Base-by-base conservation (phyloP, 164 flowering plant species). In the Malania oleifera region DNA sequence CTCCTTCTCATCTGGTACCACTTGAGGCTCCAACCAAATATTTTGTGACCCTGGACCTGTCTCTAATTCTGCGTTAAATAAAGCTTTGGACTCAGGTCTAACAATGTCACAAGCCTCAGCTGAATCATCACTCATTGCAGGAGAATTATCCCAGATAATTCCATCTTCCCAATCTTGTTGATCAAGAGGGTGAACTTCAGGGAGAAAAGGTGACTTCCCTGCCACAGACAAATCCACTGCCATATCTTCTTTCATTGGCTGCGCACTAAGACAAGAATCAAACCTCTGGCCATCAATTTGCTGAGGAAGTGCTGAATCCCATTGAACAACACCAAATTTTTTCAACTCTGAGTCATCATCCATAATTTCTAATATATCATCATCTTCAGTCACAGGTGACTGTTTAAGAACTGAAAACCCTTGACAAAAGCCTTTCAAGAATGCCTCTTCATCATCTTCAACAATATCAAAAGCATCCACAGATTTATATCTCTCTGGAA, bases 391-490 rank as follows among this genome's bases (percentile, higher is more conserved):
- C 28, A 35, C 34, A 54, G 44, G 64, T 40, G 34, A 44, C 22
- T 28, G 60, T 63, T 75, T 74, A 31, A 63, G 39, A 27, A 28
- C 39, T 22, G 75, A 57, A 56, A 61, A 58, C 19, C 70, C 70
- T 56, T 69, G 74, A 67, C 60, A 67, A 17, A 76, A 67, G 35
- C 75, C 79, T 69, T 74, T 81, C 40, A 93, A 51, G 56, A 83
- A 83, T 47, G 55, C 73, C 70, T 83, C 96, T 63, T 93, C 99
- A 75, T 90, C 97, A 64, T 90, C 99, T 70, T 93, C 99, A 60
- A 81, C 79, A 52, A 62, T 58, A 66, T 75, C 67, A 60, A 70
- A 71, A 61, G 70, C 56, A 80, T 78, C 79, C 66, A 80, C 19
- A 53, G 70, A 57, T 44, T 65, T 83, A 60, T 71, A 71, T 57